Base-by-base conservation (phyloP, 345 rosid species). In the Hibiscus mutabilis region DNA sequence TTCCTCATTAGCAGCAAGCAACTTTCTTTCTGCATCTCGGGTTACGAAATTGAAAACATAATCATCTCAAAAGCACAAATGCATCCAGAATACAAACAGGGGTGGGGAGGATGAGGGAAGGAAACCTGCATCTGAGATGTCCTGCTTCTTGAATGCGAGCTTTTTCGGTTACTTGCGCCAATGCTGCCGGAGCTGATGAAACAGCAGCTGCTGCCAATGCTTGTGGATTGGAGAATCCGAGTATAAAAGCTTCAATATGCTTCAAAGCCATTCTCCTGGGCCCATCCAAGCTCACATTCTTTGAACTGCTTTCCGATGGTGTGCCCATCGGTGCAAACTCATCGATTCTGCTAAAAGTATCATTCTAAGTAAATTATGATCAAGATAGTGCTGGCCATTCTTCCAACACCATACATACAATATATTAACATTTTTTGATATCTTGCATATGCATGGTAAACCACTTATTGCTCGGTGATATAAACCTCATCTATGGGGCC, bases 101-200 rank as follows among this genome's bases (percentile, higher is more conserved):
- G 31, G 64, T 37, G 16, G 19, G 4, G 5, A 58, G 74, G 77
- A 21, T 66, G 62, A 37, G 46, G 69, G 25, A 56, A 37, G n/a
- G 55, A 68, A 72, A 92, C 98, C 96, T 91, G 98, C 96, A 93
- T 89, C 98, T 83, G 56, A 93, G 84, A 76, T 89, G 92, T 60
- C 97, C 97, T 24, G 98, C 96, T 84, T 93, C 98, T 82, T 81
- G 98, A 77, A 93, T 91, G 24, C 88, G 93, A 76, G 95, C 97
- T 75, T 85, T 85, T 80, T 93, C 96, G 11, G 93, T 85, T 59
- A 89, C 93, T 81, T 91, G 97, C 13, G 87, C 79, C 79, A 93
- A 77, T 69, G 92, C 83, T 67, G 96, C 87, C 16, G 96, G 89
- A 56, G 92, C 84, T 62, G 89, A 89, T 46, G 97, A 91, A 69